Evolutionary conservation across 2,329 filamentous ascomycete species (phyloP).

Genomic region (Orbilia oligospora): DNA sequence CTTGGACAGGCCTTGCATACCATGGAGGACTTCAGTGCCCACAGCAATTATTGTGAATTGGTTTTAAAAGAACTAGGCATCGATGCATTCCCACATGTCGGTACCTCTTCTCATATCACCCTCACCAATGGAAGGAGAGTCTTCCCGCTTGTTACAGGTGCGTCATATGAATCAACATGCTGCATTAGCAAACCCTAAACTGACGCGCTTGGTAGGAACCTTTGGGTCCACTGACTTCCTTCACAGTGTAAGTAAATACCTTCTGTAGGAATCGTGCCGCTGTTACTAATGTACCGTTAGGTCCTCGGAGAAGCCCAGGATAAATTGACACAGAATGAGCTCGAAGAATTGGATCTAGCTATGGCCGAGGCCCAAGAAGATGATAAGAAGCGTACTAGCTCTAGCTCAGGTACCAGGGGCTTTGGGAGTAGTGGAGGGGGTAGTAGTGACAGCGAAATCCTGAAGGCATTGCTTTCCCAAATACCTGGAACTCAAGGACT

Average conservation of each 20-base stretch:
- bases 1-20: slow-evolving; percentile 83
- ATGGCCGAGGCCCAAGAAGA: slow-evolving; percentile 77
- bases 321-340: slow-evolving; percentile 86
- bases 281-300: slow-evolving; percentile 2
- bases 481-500: slow-evolving; percentile 82
- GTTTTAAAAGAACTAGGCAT: slow-evolving; percentile 79
- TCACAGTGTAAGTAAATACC: slow-evolving; percentile 73
- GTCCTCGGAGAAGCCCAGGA: slow-evolving; percentile 80
- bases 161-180: slow-evolving; percentile 72
- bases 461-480: slow-evolving; percentile 84
- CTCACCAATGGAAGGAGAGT: slow-evolving; percentile 75
- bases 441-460: slow-evolving; percentile 73
- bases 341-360: slow-evolving; percentile 83
- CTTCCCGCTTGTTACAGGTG: slow-evolving; percentile 80
- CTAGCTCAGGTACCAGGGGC: slow-evolving; percentile 31
- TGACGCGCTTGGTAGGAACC: slow-evolving; percentile 66
- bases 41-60: slow-evolving; percentile 87
- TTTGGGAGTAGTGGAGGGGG: slow-evolving; percentile 45
- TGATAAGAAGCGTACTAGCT: slow-evolving; percentile 64
- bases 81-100: slow-evolving; percentile 81
- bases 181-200: slow-evolving; percentile 65
- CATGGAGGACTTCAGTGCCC: slow-evolving; percentile 84
- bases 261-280: neutral
- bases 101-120: slow-evolving; percentile 76
- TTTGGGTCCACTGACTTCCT: slow-evolving; percentile 89